phyloP scores from a whole-genome alignment of 345 rosid genomes.

The Noccaea caerulescens region DNA sequence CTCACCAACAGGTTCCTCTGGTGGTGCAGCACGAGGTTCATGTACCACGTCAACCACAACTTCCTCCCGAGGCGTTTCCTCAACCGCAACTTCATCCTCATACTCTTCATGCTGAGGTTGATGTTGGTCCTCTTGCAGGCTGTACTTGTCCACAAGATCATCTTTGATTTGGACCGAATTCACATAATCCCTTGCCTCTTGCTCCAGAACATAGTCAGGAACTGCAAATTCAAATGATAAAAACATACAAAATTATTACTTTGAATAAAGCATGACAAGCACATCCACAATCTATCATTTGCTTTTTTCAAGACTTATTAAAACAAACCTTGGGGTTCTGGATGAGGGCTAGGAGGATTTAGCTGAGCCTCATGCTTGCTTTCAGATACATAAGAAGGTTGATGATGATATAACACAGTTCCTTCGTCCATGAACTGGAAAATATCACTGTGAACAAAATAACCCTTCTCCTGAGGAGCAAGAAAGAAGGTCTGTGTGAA shows the following conservation, averaged over 20 bases:
- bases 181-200: conserved; percentile 77
- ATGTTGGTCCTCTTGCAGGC: conserved; percentile 58
- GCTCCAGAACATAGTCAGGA: conserved; percentile 75
- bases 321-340: conserved; percentile 70
- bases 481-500: conserved; percentile 90
- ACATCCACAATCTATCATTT: not conserved
- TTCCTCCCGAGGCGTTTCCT: conserved; percentile 69
- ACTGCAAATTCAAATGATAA: conserved; percentile 42
- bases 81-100: conserved; percentile 61
- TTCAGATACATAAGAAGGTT: conserved; percentile 57
- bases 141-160: conserved; percentile 66
- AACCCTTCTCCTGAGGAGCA: conserved; percentile 97
- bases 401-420: conserved; percentile 53
- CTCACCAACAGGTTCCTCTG: conserved; percentile 73
- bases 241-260: not conserved
- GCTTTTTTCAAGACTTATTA: not conserved
- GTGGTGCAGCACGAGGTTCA: conserved; percentile 49
- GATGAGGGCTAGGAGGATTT: conserved; percentile 54
- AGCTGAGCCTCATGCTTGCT: conserved; percentile 53
- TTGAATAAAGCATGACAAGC: not conserved
- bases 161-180: conserved; percentile 71
- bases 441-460: conserved; percentile 85
- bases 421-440: conserved; percentile 76
- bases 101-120: conserved; percentile 64
- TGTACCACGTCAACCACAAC: conserved; percentile 52